Evolutionary conservation across 805 yeast genomes (phyloP).

Genomic region (Spencermartinsiella europaea): DNA sequence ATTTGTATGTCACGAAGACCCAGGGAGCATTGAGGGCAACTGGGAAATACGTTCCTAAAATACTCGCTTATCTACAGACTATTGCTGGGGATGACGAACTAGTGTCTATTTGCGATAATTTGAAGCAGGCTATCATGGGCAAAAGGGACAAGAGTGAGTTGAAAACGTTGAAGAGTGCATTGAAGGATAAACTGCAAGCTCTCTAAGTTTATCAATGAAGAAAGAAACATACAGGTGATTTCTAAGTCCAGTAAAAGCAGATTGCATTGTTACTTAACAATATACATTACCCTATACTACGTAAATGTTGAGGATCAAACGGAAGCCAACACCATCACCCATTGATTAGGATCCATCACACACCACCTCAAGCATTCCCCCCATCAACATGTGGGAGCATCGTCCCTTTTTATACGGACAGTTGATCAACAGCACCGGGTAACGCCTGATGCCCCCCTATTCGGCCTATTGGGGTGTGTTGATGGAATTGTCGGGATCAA

Average conservation of each 20-base stretch:
- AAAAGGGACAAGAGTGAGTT: background rate
- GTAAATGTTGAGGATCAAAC: slow-evolving; percentile 3
- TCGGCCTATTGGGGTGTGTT: no score
- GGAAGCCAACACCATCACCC: background rate
- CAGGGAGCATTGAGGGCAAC: slow-evolving; percentile 22
- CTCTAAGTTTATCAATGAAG: no score
- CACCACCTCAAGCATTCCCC: no score
- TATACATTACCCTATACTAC: background rate
- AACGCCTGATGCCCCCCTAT: background rate
- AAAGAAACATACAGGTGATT: no score
- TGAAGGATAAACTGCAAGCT: background rate
- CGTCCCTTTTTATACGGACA: no score
- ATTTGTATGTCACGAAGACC: slow-evolving; percentile 17
- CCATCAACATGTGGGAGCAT: no score
- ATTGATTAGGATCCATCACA: no score
- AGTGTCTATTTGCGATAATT: slow-evolving; percentile 20
- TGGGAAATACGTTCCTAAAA: slow-evolving; percentile 29
- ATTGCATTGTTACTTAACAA: background rate
- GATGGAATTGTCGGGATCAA: background rate
- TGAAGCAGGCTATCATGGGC: slow-evolving; percentile 16
- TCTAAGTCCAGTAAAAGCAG: no score
- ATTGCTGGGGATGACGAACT: background rate
- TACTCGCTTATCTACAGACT: slow-evolving; percentile 20
- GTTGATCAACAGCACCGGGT: background rate
- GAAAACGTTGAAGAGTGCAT: background rate